Base-by-base conservation (phyloP, 192 early-diverging fungal species). In the Lunasporangiospora selenospora region DNA sequence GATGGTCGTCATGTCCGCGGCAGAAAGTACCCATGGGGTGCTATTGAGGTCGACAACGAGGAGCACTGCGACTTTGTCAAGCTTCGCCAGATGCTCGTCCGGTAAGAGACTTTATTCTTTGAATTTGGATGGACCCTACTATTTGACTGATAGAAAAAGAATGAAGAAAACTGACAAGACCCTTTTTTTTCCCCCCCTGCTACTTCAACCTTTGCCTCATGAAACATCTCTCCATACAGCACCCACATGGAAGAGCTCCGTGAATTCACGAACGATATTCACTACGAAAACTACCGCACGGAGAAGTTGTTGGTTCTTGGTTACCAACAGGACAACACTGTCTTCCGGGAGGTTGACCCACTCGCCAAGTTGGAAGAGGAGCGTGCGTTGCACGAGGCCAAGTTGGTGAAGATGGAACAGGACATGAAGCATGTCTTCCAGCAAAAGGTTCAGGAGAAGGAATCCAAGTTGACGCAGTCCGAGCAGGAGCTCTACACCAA, bases 351-450 rank as follows among this genome's bases (percentile, higher is more conserved):
- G 81, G 87, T 87, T 66, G 92, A 92, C 62, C 89, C 89, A 45
- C 47, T 81, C 43, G 61, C 67, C 27, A 89, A 97, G 80, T 80
- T 96, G 56, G 96, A 98, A 61, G 94, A 96, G 77, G 96, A 99
- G 83, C 88, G 89, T 43, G 70, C 86, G 32, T 81, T 92, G 31
- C 97, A 99, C 59, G 95, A 99, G 78, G 88, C 86, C 61, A 98
- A 98, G 83, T 85, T 99, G 82, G 84, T 89, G 43, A 96, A 97
- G 85, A 98, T 99, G 97, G 96, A 99, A 76, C 86, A 89, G 29
- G 97, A 99, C 79, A 99, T 99, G 97, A 95, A 95, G 78, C 83
- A 89, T 40, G 97, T 99, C 42, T 99, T 99, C 90, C 92, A 96
- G 80, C 92, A 94, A 56, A 98, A 99, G 87, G 97, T 99, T 3